Evolutionary conservation across 441 rosid genomes (phyloP).

Genomic region (Pelargonium citronellum): DNA sequence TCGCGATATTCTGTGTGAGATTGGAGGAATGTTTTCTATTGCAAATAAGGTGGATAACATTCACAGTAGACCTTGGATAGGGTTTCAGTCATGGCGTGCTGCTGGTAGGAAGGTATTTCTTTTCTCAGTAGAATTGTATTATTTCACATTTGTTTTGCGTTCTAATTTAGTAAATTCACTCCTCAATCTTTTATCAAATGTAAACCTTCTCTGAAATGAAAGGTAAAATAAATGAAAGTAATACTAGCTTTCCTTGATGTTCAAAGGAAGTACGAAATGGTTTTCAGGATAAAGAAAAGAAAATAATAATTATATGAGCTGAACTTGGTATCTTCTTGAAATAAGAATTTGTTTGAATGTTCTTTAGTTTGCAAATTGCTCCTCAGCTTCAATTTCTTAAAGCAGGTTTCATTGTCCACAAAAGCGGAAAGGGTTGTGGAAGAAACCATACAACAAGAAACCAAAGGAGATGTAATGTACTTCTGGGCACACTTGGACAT

Average conservation of each 20-base stretch:
- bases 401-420: conserved; percentile 74
- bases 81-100: conserved; percentile 96
- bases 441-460: conserved; percentile 52
- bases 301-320: neutral
- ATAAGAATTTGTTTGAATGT: neutral
- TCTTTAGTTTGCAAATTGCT: conserved; percentile 13
- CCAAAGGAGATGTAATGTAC: conserved; percentile 69
- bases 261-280: neutral
- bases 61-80: conserved; percentile 98
- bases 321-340: conserved; percentile 15
- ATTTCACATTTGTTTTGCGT: conserved; percentile 10
- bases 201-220: conserved; percentile 5
- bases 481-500: conserved; percentile 76
- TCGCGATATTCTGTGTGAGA: conserved; percentile 71
- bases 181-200: neutral
- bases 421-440: conserved; percentile 76
- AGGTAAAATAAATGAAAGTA: neutral
- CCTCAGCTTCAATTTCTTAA: conserved; percentile 22
- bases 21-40: conserved; percentile 94
- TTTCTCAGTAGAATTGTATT: conserved; percentile 11
- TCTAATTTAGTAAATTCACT: neutral
- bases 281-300: neutral
- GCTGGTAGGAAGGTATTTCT: conserved; percentile 91
- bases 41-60: conserved; percentile 85
- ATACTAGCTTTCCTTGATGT: neutral